Evolutionary conservation across 768 basidiomycete genomes (phyloP).

Genomic region (Trametes villosa): DNA sequence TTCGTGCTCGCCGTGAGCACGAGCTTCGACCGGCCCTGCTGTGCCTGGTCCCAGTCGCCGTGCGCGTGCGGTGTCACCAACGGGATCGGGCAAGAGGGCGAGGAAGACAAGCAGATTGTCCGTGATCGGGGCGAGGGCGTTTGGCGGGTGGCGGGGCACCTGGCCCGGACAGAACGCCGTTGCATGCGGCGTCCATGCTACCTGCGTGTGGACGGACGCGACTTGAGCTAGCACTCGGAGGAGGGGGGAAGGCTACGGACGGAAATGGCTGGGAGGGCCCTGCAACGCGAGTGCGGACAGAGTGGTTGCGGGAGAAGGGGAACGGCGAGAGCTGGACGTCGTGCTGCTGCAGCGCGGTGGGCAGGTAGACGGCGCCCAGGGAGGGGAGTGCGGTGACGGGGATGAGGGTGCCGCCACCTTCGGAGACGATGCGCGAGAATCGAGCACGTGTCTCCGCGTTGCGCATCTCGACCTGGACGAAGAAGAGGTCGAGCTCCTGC

Average conservation of each 20-base stretch:
- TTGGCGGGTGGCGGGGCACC: conserved; percentile 54
- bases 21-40: too few species aligned
- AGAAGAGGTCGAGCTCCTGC: conserved; percentile 53
- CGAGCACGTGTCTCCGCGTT: conserved; percentile 53
- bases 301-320: conserved; percentile 11
- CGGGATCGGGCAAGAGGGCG: too few species aligned
- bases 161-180: conserved; percentile 32
- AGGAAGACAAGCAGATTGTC: too few species aligned
- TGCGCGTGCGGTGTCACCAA: too few species aligned
- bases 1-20: too few species aligned
- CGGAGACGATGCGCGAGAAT: conserved; percentile 49
- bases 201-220: conserved; percentile 50
- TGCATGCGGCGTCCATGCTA: conserved; percentile 42
- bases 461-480: conserved; percentile 49
- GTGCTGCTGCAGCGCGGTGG: conserved; percentile 14
- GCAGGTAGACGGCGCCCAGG: conserved; percentile 16
- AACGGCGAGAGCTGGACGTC: conserved; percentile 5
- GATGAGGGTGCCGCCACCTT: conserved; percentile 50
- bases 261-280: conserved; percentile 34
- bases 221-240: conserved; percentile 39
- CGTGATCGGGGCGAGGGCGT: conserved; percentile 46
- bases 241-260: conserved; percentile 46
- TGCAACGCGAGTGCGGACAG: conserved; percentile 24
- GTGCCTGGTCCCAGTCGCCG: too few species aligned
- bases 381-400: conserved; percentile 29